A percentile compares a stretch with the other conserved stretches of the same genome.
These are phyloP conservation scores for Protomyces lactucae-debilis DNA, from an alignment of 1,139 yeast genomes.

Conservation along the genomic window DNA sequence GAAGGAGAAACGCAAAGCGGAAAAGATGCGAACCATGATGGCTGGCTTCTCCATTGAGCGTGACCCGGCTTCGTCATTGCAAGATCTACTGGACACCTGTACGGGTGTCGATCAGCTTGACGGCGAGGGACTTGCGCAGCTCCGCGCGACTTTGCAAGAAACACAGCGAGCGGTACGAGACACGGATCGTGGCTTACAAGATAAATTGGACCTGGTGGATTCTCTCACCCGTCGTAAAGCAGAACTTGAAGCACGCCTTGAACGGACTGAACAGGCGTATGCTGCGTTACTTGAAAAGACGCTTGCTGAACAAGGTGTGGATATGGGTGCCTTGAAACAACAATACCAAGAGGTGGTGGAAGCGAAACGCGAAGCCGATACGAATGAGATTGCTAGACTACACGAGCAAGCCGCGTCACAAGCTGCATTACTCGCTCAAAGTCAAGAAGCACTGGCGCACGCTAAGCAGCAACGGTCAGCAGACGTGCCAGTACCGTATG, in stretches of 20 bases:
- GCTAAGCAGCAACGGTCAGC: neutral
- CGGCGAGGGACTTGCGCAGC: slow-evolving; percentile 1
- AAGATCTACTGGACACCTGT: slow-evolving; percentile 8
- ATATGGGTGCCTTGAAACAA: slow-evolving; percentile 2
- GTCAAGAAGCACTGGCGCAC: neutral
- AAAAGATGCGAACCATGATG: slow-evolving; percentile 32
- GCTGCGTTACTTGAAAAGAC: slow-evolving; percentile 10
- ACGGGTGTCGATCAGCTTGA: slow-evolving; percentile 2
- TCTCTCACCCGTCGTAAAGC: slow-evolving; percentile 2
- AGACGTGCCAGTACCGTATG: neutral
- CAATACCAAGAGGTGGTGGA: neutral
- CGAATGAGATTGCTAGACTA: slow-evolving; percentile 27
- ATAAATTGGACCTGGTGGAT: slow-evolving; percentile 2
- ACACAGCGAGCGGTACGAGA: neutral
- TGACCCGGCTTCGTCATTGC: slow-evolving; percentile 3
- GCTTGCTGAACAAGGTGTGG: slow-evolving; percentile 9
- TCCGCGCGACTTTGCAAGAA: neutral
- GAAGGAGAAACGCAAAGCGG: slow-evolving; percentile 35
- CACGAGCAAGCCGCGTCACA: slow-evolving; percentile 24
- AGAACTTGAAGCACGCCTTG: slow-evolving; percentile 17
- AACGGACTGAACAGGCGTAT: slow-evolving; percentile 4
- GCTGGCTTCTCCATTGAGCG: slow-evolving; percentile 7
- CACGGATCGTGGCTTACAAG: slow-evolving; percentile 6
- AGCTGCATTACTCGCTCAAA: slow-evolving; percentile 15
- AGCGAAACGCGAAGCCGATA: neutral